These are phyloP conservation scores for Fusarium avenaceum DNA, from an alignment of 2,329 filamentous ascomycete species.

Conservation along the genomic window DNA sequence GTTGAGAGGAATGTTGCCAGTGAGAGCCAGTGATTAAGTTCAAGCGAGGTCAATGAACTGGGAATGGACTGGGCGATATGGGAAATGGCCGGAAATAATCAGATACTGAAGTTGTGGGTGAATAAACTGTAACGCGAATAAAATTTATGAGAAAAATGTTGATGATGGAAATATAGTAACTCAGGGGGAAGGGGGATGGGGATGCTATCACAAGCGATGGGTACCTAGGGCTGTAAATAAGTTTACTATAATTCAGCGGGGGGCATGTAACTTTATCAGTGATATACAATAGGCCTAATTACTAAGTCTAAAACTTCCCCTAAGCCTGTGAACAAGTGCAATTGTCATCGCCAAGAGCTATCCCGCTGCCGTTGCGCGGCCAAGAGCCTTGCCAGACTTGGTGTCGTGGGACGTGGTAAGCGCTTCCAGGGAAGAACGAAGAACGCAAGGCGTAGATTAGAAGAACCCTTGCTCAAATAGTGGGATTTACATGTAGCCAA, in stretches of 20 bases:
- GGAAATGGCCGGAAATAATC: background rate
- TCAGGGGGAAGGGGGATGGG: background rate
- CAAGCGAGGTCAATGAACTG: slow-evolving; percentile 19
- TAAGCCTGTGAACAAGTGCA: slow-evolving; percentile 14
- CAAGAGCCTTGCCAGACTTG: slow-evolving; percentile 25
- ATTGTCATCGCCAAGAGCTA: slow-evolving; percentile 31
- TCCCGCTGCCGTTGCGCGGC: slow-evolving; percentile 27
- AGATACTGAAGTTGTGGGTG: background rate
- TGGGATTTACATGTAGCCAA: slow-evolving; percentile 30
- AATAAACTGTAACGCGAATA: background rate
- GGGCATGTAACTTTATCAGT: slow-evolving; percentile 28
- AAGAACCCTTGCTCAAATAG: slow-evolving; percentile 13
- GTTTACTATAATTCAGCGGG: slow-evolving; percentile 6
- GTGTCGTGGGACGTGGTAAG: slow-evolving; percentile 33
- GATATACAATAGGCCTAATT: background rate
- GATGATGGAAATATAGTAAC: background rate
- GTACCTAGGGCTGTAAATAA: slow-evolving; percentile 5
- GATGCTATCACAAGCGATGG: slow-evolving; percentile 1
- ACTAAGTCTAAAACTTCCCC: slow-evolving; percentile 1
- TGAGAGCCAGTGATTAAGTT: slow-evolving; percentile 33
- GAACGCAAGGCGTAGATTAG: slow-evolving; percentile 4
- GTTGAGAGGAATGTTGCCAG: slow-evolving; percentile 22
- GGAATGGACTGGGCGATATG: slow-evolving; percentile 3
- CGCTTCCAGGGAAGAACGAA: slow-evolving; percentile 6
- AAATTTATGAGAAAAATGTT: background rate